Conservation (phyloP, 371 early-diverging fungal genomes). For the Syncephalis plumigaleata region DNA sequence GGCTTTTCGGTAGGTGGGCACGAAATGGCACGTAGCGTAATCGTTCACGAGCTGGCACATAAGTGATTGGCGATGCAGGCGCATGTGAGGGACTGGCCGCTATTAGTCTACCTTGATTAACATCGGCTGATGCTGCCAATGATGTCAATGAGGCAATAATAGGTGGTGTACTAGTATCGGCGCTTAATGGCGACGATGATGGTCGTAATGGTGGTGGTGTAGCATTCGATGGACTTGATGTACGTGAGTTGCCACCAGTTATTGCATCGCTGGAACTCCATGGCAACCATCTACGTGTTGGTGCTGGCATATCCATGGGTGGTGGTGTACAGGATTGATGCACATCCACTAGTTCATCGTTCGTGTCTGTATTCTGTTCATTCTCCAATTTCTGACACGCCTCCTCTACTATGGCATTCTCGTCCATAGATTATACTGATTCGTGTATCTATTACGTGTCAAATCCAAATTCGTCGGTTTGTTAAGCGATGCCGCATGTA, state of each 20-base stretch:
- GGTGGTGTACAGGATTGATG: too few species aligned
- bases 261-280: slow-evolving; percentile 7
- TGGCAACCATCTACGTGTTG: slow-evolving; percentile 1
- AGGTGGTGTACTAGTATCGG: slow-evolving; percentile 5
- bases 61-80: slow-evolving; percentile 23
- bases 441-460: slow-evolving; percentile 16
- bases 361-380: not conserved
- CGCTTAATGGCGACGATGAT: too few species aligned
- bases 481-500: slow-evolving; percentile 24
- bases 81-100: slow-evolving; percentile 19
- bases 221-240: slow-evolving; percentile 11
- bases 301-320: slow-evolving; percentile 5
- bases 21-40: slow-evolving; percentile 18
- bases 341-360: not conserved
- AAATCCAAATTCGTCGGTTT: slow-evolving; percentile 20
- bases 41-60: slow-evolving; percentile 29
- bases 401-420: slow-evolving; percentile 9
- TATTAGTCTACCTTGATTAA: slow-evolving; percentile 12
- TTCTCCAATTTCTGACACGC: slow-evolving; percentile 5
- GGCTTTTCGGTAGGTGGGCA: slow-evolving; percentile 7
- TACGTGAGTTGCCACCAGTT: slow-evolving; percentile 8
- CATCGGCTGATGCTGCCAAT: slow-evolving; percentile 5
- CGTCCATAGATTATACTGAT: slow-evolving; percentile 18
- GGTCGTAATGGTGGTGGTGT: slow-evolving; percentile 7
- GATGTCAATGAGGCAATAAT: not conserved